Evolutionary conservation across 352 stramenopile genomes (phyloP).

Genomic region (Globisporangium camurandrum): DNA sequence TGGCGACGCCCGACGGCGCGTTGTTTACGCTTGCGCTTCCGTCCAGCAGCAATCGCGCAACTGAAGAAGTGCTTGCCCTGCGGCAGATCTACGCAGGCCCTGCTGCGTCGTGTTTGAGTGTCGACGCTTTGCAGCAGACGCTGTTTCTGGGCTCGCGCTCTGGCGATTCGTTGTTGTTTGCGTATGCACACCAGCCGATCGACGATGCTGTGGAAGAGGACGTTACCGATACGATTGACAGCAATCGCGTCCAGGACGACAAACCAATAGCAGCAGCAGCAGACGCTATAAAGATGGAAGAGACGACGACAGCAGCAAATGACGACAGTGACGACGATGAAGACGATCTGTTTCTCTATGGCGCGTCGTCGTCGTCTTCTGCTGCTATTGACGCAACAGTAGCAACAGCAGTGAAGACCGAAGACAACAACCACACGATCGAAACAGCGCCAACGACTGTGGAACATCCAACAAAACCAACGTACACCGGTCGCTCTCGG

Average conservation of each 20-base stretch:
- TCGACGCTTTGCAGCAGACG: slow-evolving; percentile 54
- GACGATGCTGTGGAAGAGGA: slow-evolving; percentile 11
- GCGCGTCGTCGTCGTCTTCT: slow-evolving; percentile 21
- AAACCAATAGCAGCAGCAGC: neutral
- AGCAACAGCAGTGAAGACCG: slow-evolving; percentile 7
- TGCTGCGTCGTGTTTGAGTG: slow-evolving; percentile 46
- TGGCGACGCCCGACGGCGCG: slow-evolving; percentile 49
- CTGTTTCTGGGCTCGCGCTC: slow-evolving; percentile 78
- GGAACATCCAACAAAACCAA: neutral
- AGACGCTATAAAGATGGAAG: slow-evolving; percentile 6
- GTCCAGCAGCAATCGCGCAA: slow-evolving; percentile 41
- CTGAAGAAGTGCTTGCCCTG: slow-evolving; percentile 37
- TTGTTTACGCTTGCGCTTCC: slow-evolving; percentile 59
- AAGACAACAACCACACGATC: slow-evolving; percentile 7
- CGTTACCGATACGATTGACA: slow-evolving; percentile 9
- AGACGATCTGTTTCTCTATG: slow-evolving; percentile 73
- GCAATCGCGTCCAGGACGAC: neutral
- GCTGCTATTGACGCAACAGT: slow-evolving; percentile 12
- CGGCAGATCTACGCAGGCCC: slow-evolving; percentile 41
- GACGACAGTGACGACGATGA: slow-evolving; percentile 57
- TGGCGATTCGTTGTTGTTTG: slow-evolving; percentile 69
- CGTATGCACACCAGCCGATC: slow-evolving; percentile 34
- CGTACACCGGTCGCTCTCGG: slow-evolving; percentile 18
- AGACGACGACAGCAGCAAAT: slow-evolving; percentile 1
- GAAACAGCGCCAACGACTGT: neutral